These are phyloP conservation scores for Diutina catenulata DNA, from an alignment of 1,139 yeast genomes.

Conservation along the genomic window DNA sequence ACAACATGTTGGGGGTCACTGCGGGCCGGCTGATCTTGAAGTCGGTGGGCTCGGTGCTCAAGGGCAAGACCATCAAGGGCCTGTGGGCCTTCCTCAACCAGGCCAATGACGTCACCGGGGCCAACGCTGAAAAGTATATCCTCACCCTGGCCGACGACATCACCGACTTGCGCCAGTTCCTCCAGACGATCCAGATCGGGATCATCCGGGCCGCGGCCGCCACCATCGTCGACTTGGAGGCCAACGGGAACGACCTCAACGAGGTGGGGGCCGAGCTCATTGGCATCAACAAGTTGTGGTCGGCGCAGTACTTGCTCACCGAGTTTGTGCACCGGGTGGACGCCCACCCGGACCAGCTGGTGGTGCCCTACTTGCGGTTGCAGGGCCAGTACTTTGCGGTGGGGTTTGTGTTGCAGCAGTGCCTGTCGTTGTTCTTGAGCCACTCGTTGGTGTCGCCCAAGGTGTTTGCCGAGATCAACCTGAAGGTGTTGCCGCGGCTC, in stretches of 20 bases:
- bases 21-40: constrained; percentile 11
- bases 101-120: constrained; percentile 14
- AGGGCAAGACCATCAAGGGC: constrained; percentile 24
- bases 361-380: constrained; percentile 14
- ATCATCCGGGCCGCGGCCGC: constrained; percentile 10
- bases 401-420: constrained; percentile 23
- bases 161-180: constrained; percentile 9
- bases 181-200: constrained; percentile 10
- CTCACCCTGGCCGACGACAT: constrained; percentile 13
- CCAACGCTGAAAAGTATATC: constrained; percentile 9
- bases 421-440: constrained; percentile 30
- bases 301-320: constrained; percentile 42
- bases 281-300: constrained; percentile 47
- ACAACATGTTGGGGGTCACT: constrained; percentile 12
- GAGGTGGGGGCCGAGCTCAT: constrained; percentile 49
- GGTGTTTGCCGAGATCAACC: constrained; percentile 22
- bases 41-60: constrained; percentile 15
- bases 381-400: constrained; percentile 15
- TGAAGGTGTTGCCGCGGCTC: constrained; percentile 22
- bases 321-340: constrained; percentile 26
- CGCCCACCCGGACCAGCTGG: constrained; percentile 9
- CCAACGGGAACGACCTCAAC: constrained; percentile 39
- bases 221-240: constrained; percentile 11
- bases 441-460: constrained; percentile 22
- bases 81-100: constrained; percentile 34